Base-by-base conservation (phyloP, 371 early-diverging fungal species). In the Mucor racemosus region DNA sequence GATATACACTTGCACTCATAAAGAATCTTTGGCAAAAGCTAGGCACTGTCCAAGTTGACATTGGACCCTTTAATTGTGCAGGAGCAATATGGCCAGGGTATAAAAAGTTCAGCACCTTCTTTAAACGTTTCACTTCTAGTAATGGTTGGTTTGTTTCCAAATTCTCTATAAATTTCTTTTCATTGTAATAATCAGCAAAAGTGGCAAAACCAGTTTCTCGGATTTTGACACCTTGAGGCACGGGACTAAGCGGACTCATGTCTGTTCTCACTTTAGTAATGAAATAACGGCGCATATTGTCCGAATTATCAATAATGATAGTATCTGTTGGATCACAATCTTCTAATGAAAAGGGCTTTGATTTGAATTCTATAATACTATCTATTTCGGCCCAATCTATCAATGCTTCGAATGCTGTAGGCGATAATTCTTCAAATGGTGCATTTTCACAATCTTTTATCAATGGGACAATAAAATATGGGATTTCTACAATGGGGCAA, bases 371-470 rank as follows among this genome's bases (percentile, higher is more conserved):
- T 0, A 70, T 71, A 8, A 64, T 65, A 0, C 40, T 60, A 0
- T 60, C 31, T 1, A 90, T 69, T 55, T 79, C 84, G 14, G 80
- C 71, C 91, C 91, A 92, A 38, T 91, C 89, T 41, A 93, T 78
- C 0, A 69, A 44, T 9, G 69, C 42, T n/a, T 65, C 33, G 6
- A 70, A 38, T 8, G 44, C 46, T 7, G 36, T 10, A 3, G 50
- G 50, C 4, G 60, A 62, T 2, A 73, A 26, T 11, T 26, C 31
- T 55, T 73, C 44, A 41, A 59, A 34, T n/a, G 55, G 15, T 26
- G 36, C 17, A 64, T 66, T 5, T 67, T 73, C 42, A 35, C 57
- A 53, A 58, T 66, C 38, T 65, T 73, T 15, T 1, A 58, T 54
- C 11, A 87, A 60, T 0, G 91, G 92, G 0, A 84, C 88, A 21